phyloP scores from a whole-genome alignment of 805 yeast genomes.

The Blastobotrys mokoenaii region DNA sequence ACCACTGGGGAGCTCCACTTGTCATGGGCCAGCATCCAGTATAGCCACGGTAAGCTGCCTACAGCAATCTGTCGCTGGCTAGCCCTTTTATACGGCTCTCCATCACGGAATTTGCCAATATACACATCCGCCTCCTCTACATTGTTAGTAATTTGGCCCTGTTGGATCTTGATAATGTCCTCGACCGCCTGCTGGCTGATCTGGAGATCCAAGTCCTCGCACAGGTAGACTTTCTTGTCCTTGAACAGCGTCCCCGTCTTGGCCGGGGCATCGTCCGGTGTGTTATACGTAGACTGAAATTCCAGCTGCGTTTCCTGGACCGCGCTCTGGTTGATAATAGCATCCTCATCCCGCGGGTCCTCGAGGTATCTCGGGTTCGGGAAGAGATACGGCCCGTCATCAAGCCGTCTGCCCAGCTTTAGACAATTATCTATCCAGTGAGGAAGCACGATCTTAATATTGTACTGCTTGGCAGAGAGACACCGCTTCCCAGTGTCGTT shows the following conservation, averaged over 20 bases:
- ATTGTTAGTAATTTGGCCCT: slow-evolving; percentile 41
- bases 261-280: slow-evolving; percentile 7
- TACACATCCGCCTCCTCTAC: slow-evolving; percentile 36
- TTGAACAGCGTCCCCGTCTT: slow-evolving; percentile 24
- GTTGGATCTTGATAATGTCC: slow-evolving; percentile 40
- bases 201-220: slow-evolving; percentile 47
- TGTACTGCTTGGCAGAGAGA: slow-evolving; percentile 39
- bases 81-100: slow-evolving; percentile 45
- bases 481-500: slow-evolving; percentile 48
- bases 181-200: slow-evolving; percentile 30
- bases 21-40: slow-evolving; percentile 49
- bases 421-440: slow-evolving; percentile 74
- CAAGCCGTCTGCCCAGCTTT: slow-evolving; percentile 40
- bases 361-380: slow-evolving; percentile 25
- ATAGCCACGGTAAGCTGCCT: slow-evolving; percentile 74
- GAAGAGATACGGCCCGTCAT: slow-evolving; percentile 47
- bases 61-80: slow-evolving; percentile 34
- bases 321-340: slow-evolving; percentile 4
- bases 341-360: slow-evolving; percentile 7
- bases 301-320: not conserved
- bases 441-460: slow-evolving; percentile 48
- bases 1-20: slow-evolving; percentile 47
- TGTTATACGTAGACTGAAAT: not conserved
- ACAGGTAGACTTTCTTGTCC: slow-evolving; percentile 42
- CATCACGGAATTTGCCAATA: slow-evolving; percentile 56